Evolutionary conservation across 192 early-diverging fungal genomes (phyloP), one percentile per base, ranked within the genome.

Genomic region (Physocladia obscura): DNA sequence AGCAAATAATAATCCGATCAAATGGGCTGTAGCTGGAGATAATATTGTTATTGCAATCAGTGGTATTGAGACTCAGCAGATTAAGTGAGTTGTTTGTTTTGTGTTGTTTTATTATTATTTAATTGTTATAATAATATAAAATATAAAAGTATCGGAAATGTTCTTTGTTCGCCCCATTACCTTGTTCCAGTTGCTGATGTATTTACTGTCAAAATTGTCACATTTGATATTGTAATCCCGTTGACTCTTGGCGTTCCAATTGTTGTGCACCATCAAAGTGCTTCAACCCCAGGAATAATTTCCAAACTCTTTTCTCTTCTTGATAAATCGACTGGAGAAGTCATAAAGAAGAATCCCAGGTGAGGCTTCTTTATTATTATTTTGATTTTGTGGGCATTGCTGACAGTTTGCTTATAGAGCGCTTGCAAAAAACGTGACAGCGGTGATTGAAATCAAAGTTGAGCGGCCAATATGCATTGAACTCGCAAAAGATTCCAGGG

Each of bases 11-110:
- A 87, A 88, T 49, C 58, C 87, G 0, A 78, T 83, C 17, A 84
- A 90, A 55, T 98, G 93, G 93, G 96, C 94, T 11, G 95, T 87
- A 1, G 94, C 94, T 13, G 97, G 97, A n/a, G 97, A 98, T 71
- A 89, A 87, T 44, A 87, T 95, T 1, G 73, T 92, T 5, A 76
- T 97, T 71, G 88, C 88, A 4, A 76, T 99, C 15, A 47, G 77
- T 17, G 88, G 87, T 4, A 55, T 92, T 13, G 93, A 95, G 47
- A 86, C 90, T 24, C 70, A 89, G 40, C 89, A 92, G 73, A 55
- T 95, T 34, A 86, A 69, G 87, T 90, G 77, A 32, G 26, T 8
- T 17, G 51, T 48, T 19, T 62, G n/a, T 49, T 69, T 72, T 52
- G 17, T n/a, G n/a, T n/a, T n/a, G n/a, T n/a, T n/a, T n/a, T n/a